Percentiles rank a stretch among this genome's conserved stretches.
Evolutionary conservation across 805 yeast genomes (phyloP).

Genomic region (Metschnikowia drakensbergensis): DNA sequence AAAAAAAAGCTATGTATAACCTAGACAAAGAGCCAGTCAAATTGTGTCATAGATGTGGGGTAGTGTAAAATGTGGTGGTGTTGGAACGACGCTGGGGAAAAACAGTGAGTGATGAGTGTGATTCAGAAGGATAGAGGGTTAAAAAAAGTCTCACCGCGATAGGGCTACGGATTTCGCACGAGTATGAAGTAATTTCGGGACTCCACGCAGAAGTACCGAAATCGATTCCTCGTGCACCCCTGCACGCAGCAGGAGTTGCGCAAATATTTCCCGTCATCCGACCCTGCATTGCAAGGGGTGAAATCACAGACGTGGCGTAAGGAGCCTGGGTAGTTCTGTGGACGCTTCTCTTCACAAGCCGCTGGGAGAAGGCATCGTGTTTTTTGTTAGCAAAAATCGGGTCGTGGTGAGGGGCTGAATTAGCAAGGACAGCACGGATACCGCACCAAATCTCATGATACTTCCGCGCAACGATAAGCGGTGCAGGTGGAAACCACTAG

Average conservation of each 20-base stretch:
- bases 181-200: background rate
- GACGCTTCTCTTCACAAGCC: too few species aligned
- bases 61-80: too few species aligned
- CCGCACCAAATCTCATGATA: background rate
- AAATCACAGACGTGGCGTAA: too few species aligned
- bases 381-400: too few species aligned
- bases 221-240: background rate
- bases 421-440: background rate
- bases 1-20: background rate
- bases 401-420: too few species aligned
- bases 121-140: background rate
- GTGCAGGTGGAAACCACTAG: conserved; percentile 1
- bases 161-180: background rate
- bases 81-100: background rate
- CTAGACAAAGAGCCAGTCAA: background rate
- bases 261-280: too few species aligned
- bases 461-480: background rate
- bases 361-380: too few species aligned
- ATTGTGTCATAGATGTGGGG: background rate
- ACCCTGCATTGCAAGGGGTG: too few species aligned
- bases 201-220: background rate
- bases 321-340: too few species aligned
- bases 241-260: background rate
- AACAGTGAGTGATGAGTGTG: background rate
- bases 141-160: background rate